Evolutionary conservation across 176 grass and related monocot genomes (phyloP).

Genomic region (Oryza punctata): DNA sequence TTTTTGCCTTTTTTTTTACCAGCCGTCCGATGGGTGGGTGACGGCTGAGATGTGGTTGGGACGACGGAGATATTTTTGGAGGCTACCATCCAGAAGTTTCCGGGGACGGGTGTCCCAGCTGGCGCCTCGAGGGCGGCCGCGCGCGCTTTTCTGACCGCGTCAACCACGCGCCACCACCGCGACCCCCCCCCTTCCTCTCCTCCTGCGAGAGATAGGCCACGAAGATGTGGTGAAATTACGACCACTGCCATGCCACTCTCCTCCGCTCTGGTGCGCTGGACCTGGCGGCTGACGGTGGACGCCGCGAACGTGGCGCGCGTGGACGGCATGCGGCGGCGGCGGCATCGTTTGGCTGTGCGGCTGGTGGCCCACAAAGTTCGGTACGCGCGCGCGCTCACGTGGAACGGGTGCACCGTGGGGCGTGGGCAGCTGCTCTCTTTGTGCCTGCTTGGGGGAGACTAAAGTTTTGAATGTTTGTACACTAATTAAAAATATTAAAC

Average conservation of each 20-base stretch:
- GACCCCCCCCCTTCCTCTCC: neutral
- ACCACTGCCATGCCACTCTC: neutral
- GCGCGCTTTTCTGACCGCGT: slow-evolving; percentile 13
- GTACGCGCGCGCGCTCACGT: neutral
- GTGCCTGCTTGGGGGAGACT: no score
- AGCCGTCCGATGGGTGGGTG: neutral
- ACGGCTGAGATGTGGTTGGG: neutral
- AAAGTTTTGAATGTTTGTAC: no score
- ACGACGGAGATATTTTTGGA: slow-evolving; percentile 43
- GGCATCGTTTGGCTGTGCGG: neutral
- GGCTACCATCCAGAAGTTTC: slow-evolving; percentile 59
- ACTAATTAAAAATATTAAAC: no score
- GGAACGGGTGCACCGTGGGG: neutral
- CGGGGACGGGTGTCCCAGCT: neutral
- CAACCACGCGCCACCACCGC: neutral
- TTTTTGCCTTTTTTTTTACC: neutral
- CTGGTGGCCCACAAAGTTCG: slow-evolving; percentile 2
- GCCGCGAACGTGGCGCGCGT: neutral
- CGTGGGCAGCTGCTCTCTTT: neutral
- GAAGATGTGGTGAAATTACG: neutral
- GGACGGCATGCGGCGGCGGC: neutral
- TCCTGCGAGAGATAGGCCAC: neutral
- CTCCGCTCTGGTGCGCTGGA: neutral
- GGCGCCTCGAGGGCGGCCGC: neutral
- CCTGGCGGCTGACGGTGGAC: neutral